A percentile compares a stretch with the other conserved stretches of the same genome.
phyloP scores from a whole-genome alignment of 2,329 filamentous ascomycete genomes.

The Colletotrichum theobromicola region DNA sequence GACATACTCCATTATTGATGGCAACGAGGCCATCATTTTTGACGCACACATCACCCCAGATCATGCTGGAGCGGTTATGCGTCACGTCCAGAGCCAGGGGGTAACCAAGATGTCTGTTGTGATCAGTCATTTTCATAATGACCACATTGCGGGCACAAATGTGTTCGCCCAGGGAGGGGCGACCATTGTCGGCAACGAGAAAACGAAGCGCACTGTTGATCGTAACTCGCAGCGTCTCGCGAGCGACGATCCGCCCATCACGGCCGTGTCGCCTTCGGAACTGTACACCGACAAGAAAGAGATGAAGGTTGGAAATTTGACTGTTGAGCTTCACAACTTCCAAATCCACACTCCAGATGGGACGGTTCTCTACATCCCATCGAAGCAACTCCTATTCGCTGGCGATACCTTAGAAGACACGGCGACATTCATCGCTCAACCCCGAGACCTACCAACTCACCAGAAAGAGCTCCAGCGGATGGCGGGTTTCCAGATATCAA shows the following conservation, averaged over 20 bases:
- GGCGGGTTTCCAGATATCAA: slow-evolving; percentile 1
- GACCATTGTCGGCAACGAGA: slow-evolving; percentile 6
- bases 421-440: slow-evolving; percentile 15
- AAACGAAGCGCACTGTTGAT: not conserved
- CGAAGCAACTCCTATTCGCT: slow-evolving; percentile 12
- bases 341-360: slow-evolving; percentile 16
- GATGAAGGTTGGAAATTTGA: slow-evolving; percentile 9
- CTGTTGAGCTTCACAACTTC: slow-evolving; percentile 16
- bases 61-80: slow-evolving; percentile 21
- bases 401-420: slow-evolving; percentile 19
- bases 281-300: not conserved
- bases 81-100: slow-evolving; percentile 12
- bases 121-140: slow-evolving; percentile 20
- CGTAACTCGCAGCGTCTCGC: slow-evolving; percentile 3
- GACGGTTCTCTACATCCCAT: slow-evolving; percentile 11
- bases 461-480: slow-evolving; percentile 13
- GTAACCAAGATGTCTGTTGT: slow-evolving; percentile 14
- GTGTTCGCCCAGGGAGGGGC: slow-evolving; percentile 13
- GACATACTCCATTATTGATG: slow-evolving; percentile 18
- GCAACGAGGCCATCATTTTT: slow-evolving; percentile 21
- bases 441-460: not conserved
- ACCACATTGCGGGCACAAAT: slow-evolving; percentile 13
- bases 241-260: slow-evolving; percentile 9
- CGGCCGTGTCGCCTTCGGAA: slow-evolving; percentile 6
- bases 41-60: slow-evolving; percentile 20